Conservation (phyloP, 148 eudicot species). For the Selenicereus undatus region DNA sequence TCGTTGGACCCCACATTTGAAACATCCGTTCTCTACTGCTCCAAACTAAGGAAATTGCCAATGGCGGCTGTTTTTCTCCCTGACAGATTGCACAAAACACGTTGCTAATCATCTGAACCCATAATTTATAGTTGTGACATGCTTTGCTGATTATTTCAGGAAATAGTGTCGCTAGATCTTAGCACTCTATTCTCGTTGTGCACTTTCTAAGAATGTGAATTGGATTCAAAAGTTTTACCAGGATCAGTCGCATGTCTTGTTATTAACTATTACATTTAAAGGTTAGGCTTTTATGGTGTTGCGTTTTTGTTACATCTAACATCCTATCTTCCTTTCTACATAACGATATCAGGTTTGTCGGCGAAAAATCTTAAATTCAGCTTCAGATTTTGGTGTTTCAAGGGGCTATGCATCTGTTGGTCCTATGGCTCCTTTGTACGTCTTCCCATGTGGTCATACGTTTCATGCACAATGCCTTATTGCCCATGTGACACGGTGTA, state of each 20-base stretch:
- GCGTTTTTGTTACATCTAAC: background rate
- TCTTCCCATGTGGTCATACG: constrained; percentile 93
- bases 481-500: constrained; percentile 87
- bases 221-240: background rate
- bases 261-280: background rate
- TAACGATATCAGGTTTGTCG: constrained; percentile 62
- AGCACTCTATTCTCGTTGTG: background rate
- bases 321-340: background rate
- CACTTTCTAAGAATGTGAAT: background rate
- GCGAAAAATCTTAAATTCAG: constrained; percentile 61
- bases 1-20: background rate
- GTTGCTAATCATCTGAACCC: background rate
- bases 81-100: background rate
- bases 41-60: background rate
- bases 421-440: constrained; percentile 97
- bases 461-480: constrained; percentile 90
- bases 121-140: background rate
- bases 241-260: background rate
- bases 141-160: constrained; percentile 2
- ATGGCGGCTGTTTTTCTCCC: background rate
- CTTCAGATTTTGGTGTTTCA: constrained; percentile 60
- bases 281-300: background rate
- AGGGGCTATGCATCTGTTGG: constrained; percentile 83
- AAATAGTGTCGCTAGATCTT: background rate
- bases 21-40: background rate